Base-by-base conservation (phyloP, 495 filamentous ascomycete genomes). In the Hypomontagnella monticulosa region DNA sequence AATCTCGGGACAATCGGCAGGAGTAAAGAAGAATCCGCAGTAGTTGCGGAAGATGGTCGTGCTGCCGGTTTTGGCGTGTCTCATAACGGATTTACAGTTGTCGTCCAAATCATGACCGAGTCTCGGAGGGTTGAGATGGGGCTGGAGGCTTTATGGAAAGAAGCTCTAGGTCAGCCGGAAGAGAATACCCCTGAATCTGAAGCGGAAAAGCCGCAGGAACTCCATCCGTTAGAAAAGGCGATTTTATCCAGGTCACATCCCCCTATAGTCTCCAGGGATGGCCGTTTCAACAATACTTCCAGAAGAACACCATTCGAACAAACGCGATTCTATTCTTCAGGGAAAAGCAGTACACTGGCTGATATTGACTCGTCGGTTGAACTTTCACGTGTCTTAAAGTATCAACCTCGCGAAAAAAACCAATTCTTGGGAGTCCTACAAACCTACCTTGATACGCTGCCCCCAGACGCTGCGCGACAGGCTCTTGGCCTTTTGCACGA, bases 21-120 rank as follows among this genome's bases (percentile, higher is more conserved):
- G 18, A 69, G 79, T 5, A 76, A 73, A 5, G 61, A 71, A n/a
- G 79, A 85, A 52, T 71, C 76, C 20, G 71, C 74, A 4, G 70
- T 77, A 72, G 46, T 76, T 63, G 65, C 74, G 44, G 73, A 75
- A 65, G 58, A 76, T 77, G 66, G 86, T 76, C 63, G 76, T 70
- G 44, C 88, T 84, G 73, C 88, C 84, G 93, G 93, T 3, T 97
- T 97, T 76, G 91, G 92, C n/a, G 79, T 83, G 71, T 74, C 57
- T 65, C 79, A 60, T 81, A 83, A 15, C 4, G 89, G 86, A 49
- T 81, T 71, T 7, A 79, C 79, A 4, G 51, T 99, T 15, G 90
- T 98, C 23, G 86, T 97, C 30, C 95, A 99, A 77, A 87, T 98
- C 73, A 86, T 98, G 73, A 97, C 92, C 1, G 89, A 93, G 73